These are phyloP conservation scores for Trichodelitschia bisporula DNA, from an alignment of 495 filamentous ascomycete genomes.

Conservation along the genomic window DNA sequence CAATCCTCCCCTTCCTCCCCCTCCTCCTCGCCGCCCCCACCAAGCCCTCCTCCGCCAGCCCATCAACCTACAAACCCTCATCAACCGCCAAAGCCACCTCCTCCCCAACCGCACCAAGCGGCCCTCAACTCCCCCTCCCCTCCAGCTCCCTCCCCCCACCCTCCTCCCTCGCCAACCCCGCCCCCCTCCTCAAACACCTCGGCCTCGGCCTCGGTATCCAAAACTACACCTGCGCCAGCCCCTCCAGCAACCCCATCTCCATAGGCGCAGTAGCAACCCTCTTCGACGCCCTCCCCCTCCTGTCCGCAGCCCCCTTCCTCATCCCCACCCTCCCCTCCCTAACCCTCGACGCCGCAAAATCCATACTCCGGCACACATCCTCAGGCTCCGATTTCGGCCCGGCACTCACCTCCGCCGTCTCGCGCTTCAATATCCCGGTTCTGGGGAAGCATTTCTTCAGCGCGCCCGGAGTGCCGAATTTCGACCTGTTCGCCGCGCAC, in stretches of 20 bases:
- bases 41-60: too few species aligned
- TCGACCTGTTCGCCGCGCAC: conserved; percentile 3
- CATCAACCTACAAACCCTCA: too few species aligned
- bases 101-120: too few species aligned
- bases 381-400: background rate
- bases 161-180: conserved; percentile 3
- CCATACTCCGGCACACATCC: conserved; percentile 1
- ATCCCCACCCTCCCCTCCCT: background rate
- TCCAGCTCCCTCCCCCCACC: conserved; percentile 1
- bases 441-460: conserved; percentile 9
- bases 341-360: conserved; percentile 1
- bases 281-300: conserved; percentile 5
- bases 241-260: conserved; percentile 1
- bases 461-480: conserved; percentile 2
- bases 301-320: background rate
- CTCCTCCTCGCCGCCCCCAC: too few species aligned
- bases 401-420: background rate
- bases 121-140: conserved; percentile 2
- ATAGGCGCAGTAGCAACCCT: conserved; percentile 8
- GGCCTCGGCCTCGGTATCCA: conserved; percentile 9
- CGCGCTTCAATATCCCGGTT: conserved; percentile 1
- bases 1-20: too few species aligned
- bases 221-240: conserved; percentile 11
- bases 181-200: conserved; percentile 7
- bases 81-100: too few species aligned